phyloP scores from a whole-genome alignment of 768 basidiomycete genomes.

The Floccularia luteovirens region DNA sequence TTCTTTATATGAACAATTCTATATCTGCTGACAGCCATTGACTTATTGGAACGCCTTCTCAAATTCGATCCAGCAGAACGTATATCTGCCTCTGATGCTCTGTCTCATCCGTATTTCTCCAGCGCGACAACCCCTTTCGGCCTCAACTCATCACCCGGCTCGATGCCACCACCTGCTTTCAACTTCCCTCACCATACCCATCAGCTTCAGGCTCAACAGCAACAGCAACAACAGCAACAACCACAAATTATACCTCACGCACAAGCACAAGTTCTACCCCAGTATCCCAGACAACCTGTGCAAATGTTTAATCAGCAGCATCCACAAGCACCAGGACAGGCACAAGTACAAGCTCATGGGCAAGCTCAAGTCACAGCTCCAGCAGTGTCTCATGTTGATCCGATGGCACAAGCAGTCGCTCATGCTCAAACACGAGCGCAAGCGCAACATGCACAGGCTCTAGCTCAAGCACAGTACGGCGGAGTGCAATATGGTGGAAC shows the following conservation, averaged over 20 bases:
- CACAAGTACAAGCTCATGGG: conserved; percentile 30
- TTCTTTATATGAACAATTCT: conserved; percentile 3
- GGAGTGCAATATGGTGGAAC: conserved; percentile 17
- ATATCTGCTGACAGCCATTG: conserved; percentile 52
- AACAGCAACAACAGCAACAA: conserved; percentile 22
- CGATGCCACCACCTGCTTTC: conserved; percentile 63
- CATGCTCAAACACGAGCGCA: conserved; percentile 27
- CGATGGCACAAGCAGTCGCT: conserved; percentile 22
- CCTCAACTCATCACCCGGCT: conserved; percentile 36
- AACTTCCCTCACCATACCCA: conserved; percentile 61
- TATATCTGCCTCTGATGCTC: conserved; percentile 84
- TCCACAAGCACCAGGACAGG: conserved; percentile 8
- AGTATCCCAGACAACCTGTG: conserved; percentile 15
- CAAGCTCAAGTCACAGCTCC: too few relatives aligned
- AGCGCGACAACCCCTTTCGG: conserved; percentile 37
- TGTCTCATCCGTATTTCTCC: conserved; percentile 89
- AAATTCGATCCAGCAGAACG: conserved; percentile 95
- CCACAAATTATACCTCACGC: conserved; percentile 20
- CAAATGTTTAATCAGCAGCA: conserved; percentile 17
- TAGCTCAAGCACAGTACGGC: conserved; percentile 14
- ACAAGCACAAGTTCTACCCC: conserved; percentile 20
- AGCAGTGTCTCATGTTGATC: too few relatives aligned
- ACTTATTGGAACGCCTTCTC: conserved; percentile 88
- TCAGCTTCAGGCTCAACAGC: conserved; percentile 38
- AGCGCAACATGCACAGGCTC: conserved; percentile 7